phyloP scores from a whole-genome alignment of 1,139 yeast species.

The Sugiyamaella pinicola region DNA sequence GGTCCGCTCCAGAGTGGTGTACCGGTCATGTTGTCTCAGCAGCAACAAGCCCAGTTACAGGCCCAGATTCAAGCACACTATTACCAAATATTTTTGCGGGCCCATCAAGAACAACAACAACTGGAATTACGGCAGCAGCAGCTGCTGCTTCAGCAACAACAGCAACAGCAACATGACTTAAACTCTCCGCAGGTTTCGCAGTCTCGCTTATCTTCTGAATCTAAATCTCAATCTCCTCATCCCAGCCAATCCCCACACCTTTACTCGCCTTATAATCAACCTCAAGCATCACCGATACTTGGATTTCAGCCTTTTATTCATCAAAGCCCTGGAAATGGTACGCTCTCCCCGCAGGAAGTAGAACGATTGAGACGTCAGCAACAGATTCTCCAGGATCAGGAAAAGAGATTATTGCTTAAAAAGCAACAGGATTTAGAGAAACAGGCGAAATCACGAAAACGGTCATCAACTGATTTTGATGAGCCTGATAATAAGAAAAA shows the following conservation, averaged over 20 bases:
- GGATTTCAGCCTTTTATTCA: not conserved
- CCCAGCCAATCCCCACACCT: not conserved
- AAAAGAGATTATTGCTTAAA: not conserved
- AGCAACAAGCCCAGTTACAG: constrained; percentile 15
- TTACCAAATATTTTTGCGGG: constrained; percentile 1
- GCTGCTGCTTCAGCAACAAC: constrained; percentile 15
- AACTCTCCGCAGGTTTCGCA: too few relatives aligned
- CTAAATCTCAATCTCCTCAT: too few relatives aligned
- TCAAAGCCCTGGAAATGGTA: not conserved
- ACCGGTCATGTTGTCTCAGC: constrained; percentile 9
- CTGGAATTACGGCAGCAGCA: constrained; percentile 13
- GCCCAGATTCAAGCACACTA: constrained; percentile 16
- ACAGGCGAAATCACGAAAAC: not conserved
- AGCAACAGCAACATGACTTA: constrained; percentile 19
- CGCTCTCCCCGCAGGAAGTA: not conserved
- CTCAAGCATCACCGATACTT: not conserved
- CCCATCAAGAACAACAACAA: constrained; percentile 8
- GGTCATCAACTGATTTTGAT: not conserved
- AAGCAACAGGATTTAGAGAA: not conserved
- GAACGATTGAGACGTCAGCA: constrained; percentile 7
- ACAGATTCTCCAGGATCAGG: constrained; percentile 2
- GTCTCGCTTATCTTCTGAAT: too few relatives aligned
- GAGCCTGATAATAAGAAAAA: constrained; percentile 1
- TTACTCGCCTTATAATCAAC: not conserved
- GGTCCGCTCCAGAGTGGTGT: not conserved